These are phyloP conservation scores for Diaporthe australafricana DNA, from an alignment of 2,329 filamentous ascomycete species.

Conservation along the genomic window DNA sequence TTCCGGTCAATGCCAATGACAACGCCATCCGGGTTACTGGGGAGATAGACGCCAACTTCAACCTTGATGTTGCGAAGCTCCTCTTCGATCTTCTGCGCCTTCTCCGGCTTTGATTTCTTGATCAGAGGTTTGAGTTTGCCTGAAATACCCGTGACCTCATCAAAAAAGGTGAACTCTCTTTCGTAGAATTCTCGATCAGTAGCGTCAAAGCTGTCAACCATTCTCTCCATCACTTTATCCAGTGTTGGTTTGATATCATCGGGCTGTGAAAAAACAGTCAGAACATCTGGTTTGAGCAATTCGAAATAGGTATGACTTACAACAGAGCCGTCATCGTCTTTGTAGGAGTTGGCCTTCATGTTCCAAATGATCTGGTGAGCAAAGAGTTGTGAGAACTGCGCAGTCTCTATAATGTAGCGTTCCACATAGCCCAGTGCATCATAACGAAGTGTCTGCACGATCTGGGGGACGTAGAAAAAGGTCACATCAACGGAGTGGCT, in stretches of 20 bases:
- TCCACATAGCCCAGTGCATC: slow-evolving; percentile 95
- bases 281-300: slow-evolving; percentile 18
- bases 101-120: slow-evolving; percentile 91
- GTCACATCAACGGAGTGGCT: slow-evolving; percentile 96
- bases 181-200: slow-evolving; percentile 90
- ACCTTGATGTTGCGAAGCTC: slow-evolving; percentile 97
- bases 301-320: slow-evolving; percentile 52
- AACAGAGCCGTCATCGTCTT: slow-evolving; percentile 91
- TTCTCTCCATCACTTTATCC: slow-evolving; percentile 86
- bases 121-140: slow-evolving; percentile 96
- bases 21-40: slow-evolving; percentile 95
- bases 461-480: slow-evolving; percentile 99
- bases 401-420: slow-evolving; percentile 95
- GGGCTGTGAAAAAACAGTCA: slow-evolving; percentile 66
- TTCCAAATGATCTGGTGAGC: slow-evolving; percentile 99
- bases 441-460: slow-evolving; percentile 94
- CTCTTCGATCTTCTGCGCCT: slow-evolving; percentile 99
- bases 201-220: slow-evolving; percentile 84
- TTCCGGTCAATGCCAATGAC: slow-evolving; percentile 98
- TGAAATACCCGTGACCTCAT: slow-evolving; percentile 94
- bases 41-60: slow-evolving; percentile 95
- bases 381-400: slow-evolving; percentile 97
- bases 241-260: slow-evolving; percentile 94
- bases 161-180: slow-evolving; percentile 97
- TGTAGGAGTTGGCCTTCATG: slow-evolving; percentile 99